Base-by-base conservation (phyloP, 2,329 filamentous ascomycete species). In the Fonsecaea erecta region DNA sequence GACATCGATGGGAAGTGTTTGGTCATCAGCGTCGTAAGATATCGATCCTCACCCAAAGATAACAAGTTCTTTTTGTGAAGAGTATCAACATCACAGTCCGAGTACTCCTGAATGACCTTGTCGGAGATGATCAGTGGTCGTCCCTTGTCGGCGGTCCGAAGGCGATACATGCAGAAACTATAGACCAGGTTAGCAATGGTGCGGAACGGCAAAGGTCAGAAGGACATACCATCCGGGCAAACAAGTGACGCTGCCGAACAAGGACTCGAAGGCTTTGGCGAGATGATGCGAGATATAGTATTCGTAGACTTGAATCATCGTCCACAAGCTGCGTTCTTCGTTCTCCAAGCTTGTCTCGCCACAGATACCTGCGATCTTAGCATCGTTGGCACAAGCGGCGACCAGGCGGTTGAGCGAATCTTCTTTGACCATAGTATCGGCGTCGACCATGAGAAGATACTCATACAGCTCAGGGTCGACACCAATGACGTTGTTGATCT, bases 251-350 rank as follows among this genome's bases (percentile, higher is more conserved):
- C 92, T 96, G 75, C 93, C 95, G 75, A 99, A 99, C 66, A 99
- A 86, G 66, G 93, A 97, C 77, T 99, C 95, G 75, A 99, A 99
- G 68, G 95, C 92, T 82, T 99, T 99, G 60, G 95, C 85, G 77
- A 99, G 82, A 79, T 99, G 91, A 84, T 99, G 95, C 32, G 95
- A 98, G 75, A 99, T 99, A 78, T 93, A 99, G 83, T 99, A 99
- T 78, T 99, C 95, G 81, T 99, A 99, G 70, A 99, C 95, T 78
- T 99, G 95, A 74, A 99, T 99, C 95, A 99, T 99, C 12, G 95
- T 99, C 92, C 92, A 97, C 93, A 93, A 98, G 73, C 89, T 93
- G 71, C 89, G 86, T 73, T 97, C 92, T 77, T 97, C 94, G 74
- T 99, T 99, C 76, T 97, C 91, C 74, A 99, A 83, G 77, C 90